Conservation (phyloP, 2,329 filamentous ascomycete species). For the Verticillium zaregamsianum region DNA sequence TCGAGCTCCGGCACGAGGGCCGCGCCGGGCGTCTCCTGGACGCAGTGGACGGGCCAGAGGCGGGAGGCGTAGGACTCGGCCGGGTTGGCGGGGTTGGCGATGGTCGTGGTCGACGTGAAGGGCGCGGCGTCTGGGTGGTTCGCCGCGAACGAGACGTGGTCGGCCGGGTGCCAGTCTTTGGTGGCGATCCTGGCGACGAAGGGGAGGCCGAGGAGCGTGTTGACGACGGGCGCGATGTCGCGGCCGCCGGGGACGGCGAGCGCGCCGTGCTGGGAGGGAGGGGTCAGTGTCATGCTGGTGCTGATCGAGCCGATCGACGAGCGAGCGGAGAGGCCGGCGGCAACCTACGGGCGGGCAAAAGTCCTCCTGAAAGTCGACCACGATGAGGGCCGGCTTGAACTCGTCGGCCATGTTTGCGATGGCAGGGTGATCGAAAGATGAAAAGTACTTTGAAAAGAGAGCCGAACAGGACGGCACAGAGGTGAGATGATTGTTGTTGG, state of each 20-base stretch:
- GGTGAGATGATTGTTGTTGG: background rate
- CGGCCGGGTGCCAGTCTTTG: conserved; percentile 82
- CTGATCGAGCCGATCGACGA: background rate
- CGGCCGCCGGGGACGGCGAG: conserved; percentile 76
- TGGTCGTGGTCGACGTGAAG: conserved; percentile 60
- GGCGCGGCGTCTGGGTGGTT: conserved; percentile 69
- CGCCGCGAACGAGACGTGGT: conserved; percentile 84
- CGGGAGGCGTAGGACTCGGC: conserved; percentile 60
- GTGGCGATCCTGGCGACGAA: conserved; percentile 77
- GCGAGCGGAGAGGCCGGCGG: background rate
- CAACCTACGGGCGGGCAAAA: conserved; percentile 80
- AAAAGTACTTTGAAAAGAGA: too few species aligned
- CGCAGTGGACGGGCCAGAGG: conserved; percentile 89
- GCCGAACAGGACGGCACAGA: too few species aligned
- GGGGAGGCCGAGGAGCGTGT: conserved; percentile 66
- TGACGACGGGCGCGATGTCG: conserved; percentile 65
- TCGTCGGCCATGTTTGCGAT: conserved; percentile 1
- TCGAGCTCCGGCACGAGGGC: conserved; percentile 71
- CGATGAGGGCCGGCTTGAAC: conserved; percentile 53
- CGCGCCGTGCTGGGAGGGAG: conserved; percentile 63
- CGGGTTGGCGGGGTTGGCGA: conserved; percentile 63
- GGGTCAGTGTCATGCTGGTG: conserved; percentile 14
- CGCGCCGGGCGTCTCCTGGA: conserved; percentile 69
- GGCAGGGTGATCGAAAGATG: background rate
- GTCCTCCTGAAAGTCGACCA: conserved; percentile 91